Percentiles rank a stretch among this genome's conserved stretches.
Conservation (phyloP, 768 basidiomycete species). For the Lactarius deliciosus region DNA sequence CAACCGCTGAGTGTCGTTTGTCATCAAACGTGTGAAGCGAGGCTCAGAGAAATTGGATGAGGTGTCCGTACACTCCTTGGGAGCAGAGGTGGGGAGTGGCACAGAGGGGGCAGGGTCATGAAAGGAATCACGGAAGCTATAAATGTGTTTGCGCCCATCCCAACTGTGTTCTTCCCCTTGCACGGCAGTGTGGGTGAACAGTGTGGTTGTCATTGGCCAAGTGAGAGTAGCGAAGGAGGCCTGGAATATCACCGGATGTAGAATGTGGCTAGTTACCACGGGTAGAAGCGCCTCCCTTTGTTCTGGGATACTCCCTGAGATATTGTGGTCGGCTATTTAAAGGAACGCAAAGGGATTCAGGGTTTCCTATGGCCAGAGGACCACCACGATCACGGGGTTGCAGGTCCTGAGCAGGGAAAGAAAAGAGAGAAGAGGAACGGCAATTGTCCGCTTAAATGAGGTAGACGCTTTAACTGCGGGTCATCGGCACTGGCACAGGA, state of each 20-base stretch:
- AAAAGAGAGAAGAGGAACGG: conserved; percentile 17
- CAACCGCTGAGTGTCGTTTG: conserved; percentile 21
- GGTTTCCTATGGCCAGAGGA: conserved; percentile 5
- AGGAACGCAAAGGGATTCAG: conserved; percentile 6
- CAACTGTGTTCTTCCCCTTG: conserved; percentile 4
- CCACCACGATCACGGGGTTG: conserved; percentile 8
- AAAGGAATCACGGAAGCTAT: conserved; percentile 11
- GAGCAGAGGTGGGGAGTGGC: conserved; percentile 4
- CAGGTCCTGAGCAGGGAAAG: conserved; percentile 11
- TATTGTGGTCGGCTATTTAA: conserved; percentile 11
- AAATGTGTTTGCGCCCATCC: conserved; percentile 16
- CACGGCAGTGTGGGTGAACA: conserved; percentile 10
- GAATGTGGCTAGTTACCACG: conserved; percentile 14
- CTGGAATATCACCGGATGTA: conserved; percentile 5
- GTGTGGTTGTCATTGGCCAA: conserved; percentile 18
- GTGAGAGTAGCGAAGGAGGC: conserved; percentile 4
- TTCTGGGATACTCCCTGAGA: conserved; percentile 8
- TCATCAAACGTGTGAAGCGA: conserved; percentile 13
- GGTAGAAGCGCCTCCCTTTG: conserved; percentile 7
- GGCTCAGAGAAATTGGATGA: conserved; percentile 15
- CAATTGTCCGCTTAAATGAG: conserved; percentile 18
- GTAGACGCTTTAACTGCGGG: conserved; percentile 23
- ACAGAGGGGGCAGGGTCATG: background rate
- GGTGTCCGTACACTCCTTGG: conserved; percentile 18
- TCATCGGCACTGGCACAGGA: conserved; percentile 6